A percentile compares a stretch with the other conserved stretches of the same genome.
Evolutionary conservation across 2,329 filamentous ascomycete species (phyloP).

Genomic region (Xylariaceae sp.): DNA sequence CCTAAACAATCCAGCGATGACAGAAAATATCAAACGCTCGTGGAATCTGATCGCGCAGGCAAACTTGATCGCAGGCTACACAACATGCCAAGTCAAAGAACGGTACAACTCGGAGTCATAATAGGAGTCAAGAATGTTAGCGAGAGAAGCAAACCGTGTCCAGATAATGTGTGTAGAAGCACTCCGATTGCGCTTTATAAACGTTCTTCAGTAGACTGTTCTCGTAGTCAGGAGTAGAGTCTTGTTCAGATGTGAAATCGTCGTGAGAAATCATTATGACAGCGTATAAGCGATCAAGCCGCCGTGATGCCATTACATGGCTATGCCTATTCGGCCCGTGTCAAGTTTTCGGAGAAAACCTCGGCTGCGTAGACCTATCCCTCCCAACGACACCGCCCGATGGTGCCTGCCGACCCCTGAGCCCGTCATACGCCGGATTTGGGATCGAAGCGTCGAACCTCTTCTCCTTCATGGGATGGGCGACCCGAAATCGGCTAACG

Average conservation of each 20-base stretch:
- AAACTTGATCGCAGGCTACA: too few species aligned
- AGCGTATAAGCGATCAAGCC: background rate
- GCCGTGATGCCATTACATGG: background rate
- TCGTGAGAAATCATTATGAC: background rate
- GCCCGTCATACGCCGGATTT: constrained; percentile 44
- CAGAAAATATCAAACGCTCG: too few species aligned
- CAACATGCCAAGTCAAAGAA: too few species aligned
- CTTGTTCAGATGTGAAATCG: too few species aligned
- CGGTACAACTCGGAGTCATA: too few species aligned
- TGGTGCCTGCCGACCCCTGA: constrained; percentile 25
- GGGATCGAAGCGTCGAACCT: constrained; percentile 49
- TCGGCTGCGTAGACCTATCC: constrained; percentile 2
- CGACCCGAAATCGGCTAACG: constrained; percentile 39
- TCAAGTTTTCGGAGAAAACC: background rate
- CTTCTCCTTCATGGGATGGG: constrained; percentile 44
- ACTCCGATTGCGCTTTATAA: too few species aligned
- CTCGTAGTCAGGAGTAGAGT: background rate
- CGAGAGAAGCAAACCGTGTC: too few species aligned
- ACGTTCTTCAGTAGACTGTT: background rate
- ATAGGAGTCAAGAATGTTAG: too few species aligned
- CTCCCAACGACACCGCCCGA: background rate
- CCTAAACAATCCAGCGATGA: too few species aligned
- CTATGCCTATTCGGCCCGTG: background rate
- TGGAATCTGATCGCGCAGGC: too few species aligned
- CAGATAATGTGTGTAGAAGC: too few species aligned